These are phyloP conservation scores for Elaeis oleifera DNA, from an alignment of 202 grass and related monocot species.

Conservation along the genomic window DNA sequence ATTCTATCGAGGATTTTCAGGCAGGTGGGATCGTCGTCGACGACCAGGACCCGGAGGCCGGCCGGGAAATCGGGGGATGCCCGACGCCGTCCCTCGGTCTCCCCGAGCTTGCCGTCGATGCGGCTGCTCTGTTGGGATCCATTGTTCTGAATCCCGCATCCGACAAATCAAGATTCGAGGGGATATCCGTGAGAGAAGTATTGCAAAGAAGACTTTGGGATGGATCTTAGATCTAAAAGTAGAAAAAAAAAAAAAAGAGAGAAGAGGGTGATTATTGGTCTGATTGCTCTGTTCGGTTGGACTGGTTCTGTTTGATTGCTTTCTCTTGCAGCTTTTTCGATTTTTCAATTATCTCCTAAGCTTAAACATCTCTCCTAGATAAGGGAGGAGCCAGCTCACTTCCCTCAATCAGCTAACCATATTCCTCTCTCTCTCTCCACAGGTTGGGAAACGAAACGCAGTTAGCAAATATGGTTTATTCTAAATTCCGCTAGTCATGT, in stretches of 20 bases:
- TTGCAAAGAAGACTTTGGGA: too few relatives aligned
- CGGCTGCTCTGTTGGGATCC: too few relatives aligned
- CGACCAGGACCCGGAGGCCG: slow-evolving; percentile 16
- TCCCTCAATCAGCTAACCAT: not conserved
- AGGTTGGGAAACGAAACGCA: too few relatives aligned
- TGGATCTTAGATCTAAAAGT: too few relatives aligned
- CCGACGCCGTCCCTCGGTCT: not conserved
- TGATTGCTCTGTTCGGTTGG: not conserved
- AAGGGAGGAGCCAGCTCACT: slow-evolving; percentile 1
- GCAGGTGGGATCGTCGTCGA: slow-evolving; percentile 13
- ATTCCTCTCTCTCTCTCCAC: not conserved
- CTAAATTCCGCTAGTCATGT: too few relatives aligned
- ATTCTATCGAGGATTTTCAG: slow-evolving; percentile 5
- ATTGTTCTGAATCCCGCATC: too few relatives aligned
- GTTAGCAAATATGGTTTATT: too few relatives aligned
- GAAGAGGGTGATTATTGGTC: not conserved
- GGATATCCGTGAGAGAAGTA: too few relatives aligned
- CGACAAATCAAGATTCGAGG: too few relatives aligned
- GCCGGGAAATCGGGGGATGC: slow-evolving; percentile 2
- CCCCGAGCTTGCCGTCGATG: too few relatives aligned
- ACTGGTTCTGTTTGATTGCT: slow-evolving; percentile 6
- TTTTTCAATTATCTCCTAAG: not conserved
- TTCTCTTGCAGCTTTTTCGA: not conserved
- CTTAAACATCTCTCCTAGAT: not conserved
- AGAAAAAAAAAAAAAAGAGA: not conserved